Evolutionary conservation across 169 alveolate species (phyloP).

Genomic region (Plasmodium reichenowi): DNA sequence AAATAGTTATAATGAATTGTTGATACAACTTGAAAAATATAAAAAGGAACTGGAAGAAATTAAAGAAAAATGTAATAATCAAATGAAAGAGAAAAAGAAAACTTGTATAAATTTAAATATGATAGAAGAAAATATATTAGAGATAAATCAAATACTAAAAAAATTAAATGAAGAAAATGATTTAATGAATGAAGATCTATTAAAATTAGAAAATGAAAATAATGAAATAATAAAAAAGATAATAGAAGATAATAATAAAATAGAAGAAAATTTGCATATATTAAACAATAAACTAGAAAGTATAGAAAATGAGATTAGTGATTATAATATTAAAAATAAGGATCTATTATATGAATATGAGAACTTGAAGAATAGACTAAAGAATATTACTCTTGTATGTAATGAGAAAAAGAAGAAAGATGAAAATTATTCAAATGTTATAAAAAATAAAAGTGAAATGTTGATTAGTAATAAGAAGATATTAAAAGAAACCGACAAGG

Average conservation of each 20-base stretch:
- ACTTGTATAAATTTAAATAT: slow-evolving; percentile 37
- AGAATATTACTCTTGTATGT: slow-evolving; percentile 11
- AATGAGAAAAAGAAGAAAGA: slow-evolving; percentile 47
- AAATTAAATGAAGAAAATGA: slow-evolving; percentile 25
- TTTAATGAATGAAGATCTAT: slow-evolving; percentile 11
- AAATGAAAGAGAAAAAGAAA: slow-evolving; percentile 67
- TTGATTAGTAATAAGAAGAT: slow-evolving; percentile 22
- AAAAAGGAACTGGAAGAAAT: slow-evolving; percentile 49
- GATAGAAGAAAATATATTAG: slow-evolving; percentile 17
- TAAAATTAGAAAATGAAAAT: slow-evolving; percentile 17
- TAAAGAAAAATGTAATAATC: slow-evolving; percentile 59
- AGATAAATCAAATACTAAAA: slow-evolving; percentile 5
- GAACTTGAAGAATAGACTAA: slow-evolving; percentile 17
- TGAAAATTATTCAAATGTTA: slow-evolving; percentile 26
- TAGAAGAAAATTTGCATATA: slow-evolving; percentile 35
- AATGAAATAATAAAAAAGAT: slow-evolving; percentile 12
- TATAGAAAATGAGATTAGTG: slow-evolving; percentile 28
- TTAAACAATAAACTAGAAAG: slow-evolving; percentile 4
- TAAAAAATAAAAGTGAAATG: slow-evolving; percentile 32
- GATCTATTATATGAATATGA: slow-evolving; percentile 2
- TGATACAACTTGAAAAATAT: slow-evolving; percentile 26
- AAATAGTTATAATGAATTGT: slow-evolving; percentile 32
- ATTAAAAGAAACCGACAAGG: slow-evolving; percentile 61
- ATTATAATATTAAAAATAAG: slow-evolving; percentile 38
- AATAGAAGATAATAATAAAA: slow-evolving; percentile 4